Evolutionary conservation across 1,284 basidiomycete genomes (phyloP).

Genomic region (Schizophyllum amplum): DNA sequence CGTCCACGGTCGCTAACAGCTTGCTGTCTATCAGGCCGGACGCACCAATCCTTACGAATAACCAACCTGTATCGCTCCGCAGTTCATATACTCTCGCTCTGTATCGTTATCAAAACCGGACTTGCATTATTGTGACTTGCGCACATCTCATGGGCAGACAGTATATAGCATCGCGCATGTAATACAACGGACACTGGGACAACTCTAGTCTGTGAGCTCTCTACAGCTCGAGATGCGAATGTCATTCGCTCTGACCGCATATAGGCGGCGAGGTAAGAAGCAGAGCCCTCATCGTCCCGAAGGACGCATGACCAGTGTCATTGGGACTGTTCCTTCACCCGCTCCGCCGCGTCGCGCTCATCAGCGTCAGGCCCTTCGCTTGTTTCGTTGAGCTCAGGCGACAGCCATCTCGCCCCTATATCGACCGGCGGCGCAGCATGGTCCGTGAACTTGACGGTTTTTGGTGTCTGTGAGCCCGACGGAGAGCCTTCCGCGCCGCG

Average conservation of each 20-base stretch:
- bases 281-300: background rate
- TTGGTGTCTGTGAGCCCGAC: background rate
- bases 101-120: background rate
- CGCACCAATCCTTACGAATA: slow-evolving; percentile 72
- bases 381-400: too few species aligned
- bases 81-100: background rate
- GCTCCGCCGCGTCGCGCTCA: background rate
- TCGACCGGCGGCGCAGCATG: too few species aligned
- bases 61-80: slow-evolving; percentile 1
- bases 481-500: too few species aligned
- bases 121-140: background rate
- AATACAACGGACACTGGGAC: background rate
- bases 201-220: too few species aligned
- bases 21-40: slow-evolving; percentile 41
- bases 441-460: background rate
- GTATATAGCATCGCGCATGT: background rate
- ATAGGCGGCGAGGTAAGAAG: too few species aligned
- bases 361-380: too few species aligned
- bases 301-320: background rate
- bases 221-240: background rate
- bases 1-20: background rate
- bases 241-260: too few species aligned
- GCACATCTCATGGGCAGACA: background rate
- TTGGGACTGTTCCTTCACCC: background rate
- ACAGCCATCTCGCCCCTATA: too few species aligned